Conservation (phyloP, 2,329 filamentous ascomycete species). For the Botrytis squamosa region DNA sequence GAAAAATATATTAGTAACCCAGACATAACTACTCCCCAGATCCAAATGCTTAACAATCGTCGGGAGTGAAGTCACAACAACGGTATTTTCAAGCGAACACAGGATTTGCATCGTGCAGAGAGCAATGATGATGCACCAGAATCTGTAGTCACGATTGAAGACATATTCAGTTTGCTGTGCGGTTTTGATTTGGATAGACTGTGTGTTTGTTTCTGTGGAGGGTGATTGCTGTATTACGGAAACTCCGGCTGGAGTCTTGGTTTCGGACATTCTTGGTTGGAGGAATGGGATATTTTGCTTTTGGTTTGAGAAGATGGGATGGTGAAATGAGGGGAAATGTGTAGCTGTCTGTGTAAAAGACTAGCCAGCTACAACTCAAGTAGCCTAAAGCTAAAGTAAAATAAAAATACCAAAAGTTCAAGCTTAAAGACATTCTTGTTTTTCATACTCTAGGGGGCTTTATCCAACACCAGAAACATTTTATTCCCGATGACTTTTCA, state of each 20-base stretch:
- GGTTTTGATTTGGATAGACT: background rate
- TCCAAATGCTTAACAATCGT: background rate
- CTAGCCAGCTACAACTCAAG: too few species aligned
- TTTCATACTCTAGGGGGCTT: accelerated
- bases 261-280: background rate
- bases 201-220: background rate
- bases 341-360: too few species aligned
- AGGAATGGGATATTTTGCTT: too few species aligned
- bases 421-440: too few species aligned
- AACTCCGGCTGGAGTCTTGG: accelerated
- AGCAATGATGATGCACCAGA: conserved; percentile 10
- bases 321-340: too few species aligned
- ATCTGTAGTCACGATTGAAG: conserved; percentile 4
- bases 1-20: conserved; percentile 21
- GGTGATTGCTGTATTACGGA: too few species aligned
- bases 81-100: background rate
- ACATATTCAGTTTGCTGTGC: background rate
- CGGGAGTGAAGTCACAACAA: conserved; percentile 11
- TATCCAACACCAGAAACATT: too few species aligned
- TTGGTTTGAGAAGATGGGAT: too few species aligned
- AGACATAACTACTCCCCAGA: conserved; percentile 8
- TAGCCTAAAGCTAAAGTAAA: too few species aligned
- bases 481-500: too few species aligned
- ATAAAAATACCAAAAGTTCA: too few species aligned
- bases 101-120: conserved; percentile 13